Evolutionary conservation across 164 flowering plant genomes (phyloP), one percentile per base, ranked within the genome.

Genomic region (Piper betle): DNA sequence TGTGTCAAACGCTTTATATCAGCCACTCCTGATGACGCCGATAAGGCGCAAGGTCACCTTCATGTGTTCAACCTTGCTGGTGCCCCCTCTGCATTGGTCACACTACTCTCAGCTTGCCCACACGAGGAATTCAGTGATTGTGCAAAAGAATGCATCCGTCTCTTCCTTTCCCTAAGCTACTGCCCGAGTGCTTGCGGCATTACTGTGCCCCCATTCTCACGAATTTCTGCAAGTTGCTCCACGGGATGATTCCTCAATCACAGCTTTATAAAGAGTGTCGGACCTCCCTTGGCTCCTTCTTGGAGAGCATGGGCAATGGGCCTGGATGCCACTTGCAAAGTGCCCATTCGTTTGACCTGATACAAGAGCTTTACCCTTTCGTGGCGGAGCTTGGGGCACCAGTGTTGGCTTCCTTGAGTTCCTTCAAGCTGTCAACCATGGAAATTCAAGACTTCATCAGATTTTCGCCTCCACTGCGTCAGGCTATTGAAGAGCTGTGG

Each of bases 151-250:
- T 66, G 77, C 12, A 83, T 88, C 59, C 67, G 61, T 16, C 69
- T 68, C 11, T 90, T 91, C 58, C 48, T 90, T 20, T 61, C 52
- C 68, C 77, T 0, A 37, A 50, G 41, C 18, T 37, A 13, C 59
- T 73, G 52, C 68, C 82, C 0, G 70, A 81, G 62, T 19, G 53
- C 2, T 52, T 71, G 2, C 74, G 77, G 48, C 17, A 39, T 3
- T 77, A 64, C 1, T 81, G 78, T 60, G 83, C 81, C 6, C 73
- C 81, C 1, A 73, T 87, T 43, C 77, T 87, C 20, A 70, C 89
- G 60, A 90, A 86, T 65, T 84, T 93, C 65, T 93, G 98, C 76
- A 82, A 80, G 64, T 68, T 83, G 78, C 80, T 93, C 40, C 73
- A 68, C 61, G 70, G 66, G 54, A 69, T 55, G 19, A 71, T 65